Conservation (phyloP, 2,329 filamentous ascomycete species). For the Colletotrichum musae region DNA sequence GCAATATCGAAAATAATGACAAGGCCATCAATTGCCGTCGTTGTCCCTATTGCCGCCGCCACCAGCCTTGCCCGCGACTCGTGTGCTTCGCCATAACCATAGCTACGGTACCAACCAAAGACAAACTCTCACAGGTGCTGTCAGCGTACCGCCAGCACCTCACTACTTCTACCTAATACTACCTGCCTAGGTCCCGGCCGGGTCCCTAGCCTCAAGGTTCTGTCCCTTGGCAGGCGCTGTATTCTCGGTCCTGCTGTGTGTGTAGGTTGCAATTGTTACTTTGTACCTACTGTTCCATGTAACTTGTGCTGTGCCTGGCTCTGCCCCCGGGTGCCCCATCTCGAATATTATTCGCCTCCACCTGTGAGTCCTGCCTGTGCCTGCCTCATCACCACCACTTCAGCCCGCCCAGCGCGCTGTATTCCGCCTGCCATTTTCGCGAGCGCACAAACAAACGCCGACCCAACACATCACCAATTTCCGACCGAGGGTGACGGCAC, state of each 20-base stretch:
- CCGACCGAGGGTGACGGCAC: constrained; percentile 20
- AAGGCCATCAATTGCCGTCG: not conserved
- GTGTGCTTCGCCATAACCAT: not conserved
- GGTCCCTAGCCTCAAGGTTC: not conserved
- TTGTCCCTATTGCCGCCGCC: not conserved
- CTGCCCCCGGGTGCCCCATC: constrained; percentile 30
- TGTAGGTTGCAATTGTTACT: no score
- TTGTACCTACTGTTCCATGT: no score
- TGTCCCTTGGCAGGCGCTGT: constrained; percentile 28
- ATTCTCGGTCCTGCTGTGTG: no score
- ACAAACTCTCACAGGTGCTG: not conserved
- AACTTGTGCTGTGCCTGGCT: constrained; percentile 12
- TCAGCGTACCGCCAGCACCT: no score
- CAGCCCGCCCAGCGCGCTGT: constrained; percentile 38
- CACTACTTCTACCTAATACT: no score
- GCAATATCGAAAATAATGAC: not conserved
- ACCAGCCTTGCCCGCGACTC: constrained; percentile 5
- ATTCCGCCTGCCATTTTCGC: constrained; percentile 38
- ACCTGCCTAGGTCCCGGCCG: not conserved
- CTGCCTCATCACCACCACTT: constrained; percentile 12
- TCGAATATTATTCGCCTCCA: constrained; percentile 41
- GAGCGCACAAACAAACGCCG: constrained; percentile 39
- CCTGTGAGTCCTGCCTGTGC: constrained; percentile 40
- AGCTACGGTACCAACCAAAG: no score
- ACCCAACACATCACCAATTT: constrained; percentile 18